These are phyloP conservation scores for Piper betle DNA, from an alignment of 164 flowering plant genomes.

Conservation along the genomic window DNA sequence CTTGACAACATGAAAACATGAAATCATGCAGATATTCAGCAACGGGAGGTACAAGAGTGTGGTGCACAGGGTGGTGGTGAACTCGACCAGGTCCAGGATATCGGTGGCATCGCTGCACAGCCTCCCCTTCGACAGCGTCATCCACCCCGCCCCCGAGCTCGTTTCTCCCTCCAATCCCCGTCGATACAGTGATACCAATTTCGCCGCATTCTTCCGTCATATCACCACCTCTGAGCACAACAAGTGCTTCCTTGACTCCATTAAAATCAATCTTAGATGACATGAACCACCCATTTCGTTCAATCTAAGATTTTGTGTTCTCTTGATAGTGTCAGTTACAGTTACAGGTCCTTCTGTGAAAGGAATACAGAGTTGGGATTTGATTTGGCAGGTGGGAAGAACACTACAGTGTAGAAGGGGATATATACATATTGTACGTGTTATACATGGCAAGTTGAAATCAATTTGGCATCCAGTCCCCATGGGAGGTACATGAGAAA, in stretches of 20 bases:
- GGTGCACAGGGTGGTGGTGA: constrained; percentile 46
- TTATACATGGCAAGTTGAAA: too few relatives aligned
- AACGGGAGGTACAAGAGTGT: constrained; percentile 9
- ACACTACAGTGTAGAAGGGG: too few relatives aligned
- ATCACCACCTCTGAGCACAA: constrained; percentile 45
- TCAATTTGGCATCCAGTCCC: too few relatives aligned
- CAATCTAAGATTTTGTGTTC: neutral
- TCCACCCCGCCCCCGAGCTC: constrained; percentile 24
- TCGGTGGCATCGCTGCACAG: constrained; percentile 35
- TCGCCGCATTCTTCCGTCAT: constrained; percentile 33
- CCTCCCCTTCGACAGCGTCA: constrained; percentile 28
- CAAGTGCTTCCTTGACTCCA: constrained; percentile 60
- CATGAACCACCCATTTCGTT: neutral
- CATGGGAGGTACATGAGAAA: too few relatives aligned
- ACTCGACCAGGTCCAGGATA: constrained; percentile 14
- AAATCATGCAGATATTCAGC: constrained; percentile 41
- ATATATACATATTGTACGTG: too few relatives aligned
- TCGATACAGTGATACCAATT: constrained; percentile 25
- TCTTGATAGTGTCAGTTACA: too few relatives aligned
- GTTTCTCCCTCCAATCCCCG: constrained; percentile 21
- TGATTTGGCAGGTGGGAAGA: too few relatives aligned
- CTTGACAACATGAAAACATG: too few relatives aligned
- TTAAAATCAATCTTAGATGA: constrained; percentile 25
- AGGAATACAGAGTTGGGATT: too few relatives aligned
- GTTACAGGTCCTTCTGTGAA: too few relatives aligned